Conservation (phyloP, 805 yeast species). For the Spencermartinsiella europaea region DNA sequence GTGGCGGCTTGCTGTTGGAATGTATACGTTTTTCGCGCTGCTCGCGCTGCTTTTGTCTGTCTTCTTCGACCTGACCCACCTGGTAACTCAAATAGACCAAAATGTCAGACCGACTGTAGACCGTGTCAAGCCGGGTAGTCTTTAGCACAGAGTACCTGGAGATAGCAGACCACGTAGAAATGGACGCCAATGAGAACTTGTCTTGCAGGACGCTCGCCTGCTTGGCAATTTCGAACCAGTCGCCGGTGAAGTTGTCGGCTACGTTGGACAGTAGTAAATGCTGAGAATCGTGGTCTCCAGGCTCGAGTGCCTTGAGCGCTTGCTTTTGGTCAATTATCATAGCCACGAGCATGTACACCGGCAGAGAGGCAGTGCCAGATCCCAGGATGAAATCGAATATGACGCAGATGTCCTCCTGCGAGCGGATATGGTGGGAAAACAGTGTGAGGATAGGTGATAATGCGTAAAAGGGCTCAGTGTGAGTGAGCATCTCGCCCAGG, state of each 20-base stretch:
- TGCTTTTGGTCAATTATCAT: conserved; percentile 38
- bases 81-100: neutral
- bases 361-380: conserved; percentile 47
- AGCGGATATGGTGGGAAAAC: conserved; percentile 64
- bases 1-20: conserved; percentile 1
- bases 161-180: conserved; percentile 22
- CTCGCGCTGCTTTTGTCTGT: neutral
- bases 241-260: conserved; percentile 17
- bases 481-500: conserved; percentile 33
- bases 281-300: conserved; percentile 35
- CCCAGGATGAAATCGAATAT: conserved; percentile 69
- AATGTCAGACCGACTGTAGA: conserved; percentile 23
- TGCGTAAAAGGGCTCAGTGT: conserved; percentile 59
- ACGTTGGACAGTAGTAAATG: conserved; percentile 38
- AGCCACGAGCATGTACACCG: conserved; percentile 55
- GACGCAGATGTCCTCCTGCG: conserved; percentile 44
- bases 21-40: neutral
- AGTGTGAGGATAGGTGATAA: conserved; percentile 73
- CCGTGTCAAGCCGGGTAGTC: conserved; percentile 18
- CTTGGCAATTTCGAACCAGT: conserved; percentile 19
- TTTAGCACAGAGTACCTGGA: conserved; percentile 34
- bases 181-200: conserved; percentile 20
- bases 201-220: conserved; percentile 18
- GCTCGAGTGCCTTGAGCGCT: conserved; percentile 35
- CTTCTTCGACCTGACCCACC: conserved; percentile 1